These are phyloP conservation scores for Articulospora tetracladia DNA, from an alignment of 495 filamentous ascomycete genomes.

Conservation along the genomic window DNA sequence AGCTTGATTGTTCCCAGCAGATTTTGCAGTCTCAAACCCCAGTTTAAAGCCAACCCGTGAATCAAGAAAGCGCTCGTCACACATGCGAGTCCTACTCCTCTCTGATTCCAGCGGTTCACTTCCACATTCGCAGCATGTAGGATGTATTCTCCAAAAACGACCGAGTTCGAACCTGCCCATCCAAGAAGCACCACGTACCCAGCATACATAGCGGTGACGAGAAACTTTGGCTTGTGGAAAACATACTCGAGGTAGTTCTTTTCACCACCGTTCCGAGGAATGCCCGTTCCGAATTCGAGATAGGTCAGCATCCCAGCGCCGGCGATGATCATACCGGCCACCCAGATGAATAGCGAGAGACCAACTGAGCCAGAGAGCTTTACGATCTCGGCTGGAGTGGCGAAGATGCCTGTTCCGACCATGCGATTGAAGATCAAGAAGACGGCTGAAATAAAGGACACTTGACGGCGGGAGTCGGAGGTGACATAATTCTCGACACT, in stretches of 20 bases:
- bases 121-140: constrained; percentile 58
- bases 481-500: neutral
- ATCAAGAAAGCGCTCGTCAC: constrained; percentile 60
- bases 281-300: constrained; percentile 39
- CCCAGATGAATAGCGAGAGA: constrained; percentile 50
- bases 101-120: constrained; percentile 62
- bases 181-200: constrained; percentile 37
- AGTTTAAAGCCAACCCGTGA: constrained; percentile 59
- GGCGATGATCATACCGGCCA: constrained; percentile 45
- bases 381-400: constrained; percentile 34
- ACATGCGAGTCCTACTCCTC: constrained; percentile 63
- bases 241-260: constrained; percentile 69
- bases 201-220: constrained; percentile 60
- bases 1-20: constrained; percentile 66
- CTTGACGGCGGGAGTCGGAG: constrained; percentile 26
- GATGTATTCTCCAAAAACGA: constrained; percentile 69
- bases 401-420: constrained; percentile 35
- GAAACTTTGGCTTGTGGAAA: constrained; percentile 58
- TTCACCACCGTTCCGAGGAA: constrained; percentile 53
- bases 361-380: constrained; percentile 43
- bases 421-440: constrained; percentile 41
- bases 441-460: constrained; percentile 33
- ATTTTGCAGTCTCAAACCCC: constrained; percentile 65
- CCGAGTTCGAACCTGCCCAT: constrained; percentile 49
- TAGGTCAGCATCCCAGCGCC: constrained; percentile 32